These are phyloP conservation scores for Tetrapyrgos nigripes DNA, from an alignment of 1,284 basidiomycete species.

Conservation along the genomic window DNA sequence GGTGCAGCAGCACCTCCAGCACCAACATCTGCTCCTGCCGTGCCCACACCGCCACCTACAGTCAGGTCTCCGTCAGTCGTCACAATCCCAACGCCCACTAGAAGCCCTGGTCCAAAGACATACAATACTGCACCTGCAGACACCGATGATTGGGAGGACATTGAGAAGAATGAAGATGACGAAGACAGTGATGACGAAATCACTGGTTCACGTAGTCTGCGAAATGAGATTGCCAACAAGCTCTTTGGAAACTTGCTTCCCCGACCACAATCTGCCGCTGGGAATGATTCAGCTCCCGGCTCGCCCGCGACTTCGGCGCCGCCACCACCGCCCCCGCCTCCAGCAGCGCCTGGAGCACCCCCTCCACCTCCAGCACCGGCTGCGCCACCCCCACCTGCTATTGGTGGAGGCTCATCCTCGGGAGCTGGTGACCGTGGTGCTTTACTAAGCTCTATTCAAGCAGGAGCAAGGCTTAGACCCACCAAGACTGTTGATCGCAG, in stretches of 20 bases:
- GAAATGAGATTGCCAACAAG: conserved; percentile 78
- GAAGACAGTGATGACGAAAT: conserved; percentile 86
- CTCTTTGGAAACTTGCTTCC: conserved; percentile 66
- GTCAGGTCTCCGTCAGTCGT: conserved; percentile 38
- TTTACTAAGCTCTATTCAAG: conserved; percentile 84
- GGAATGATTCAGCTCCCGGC: conserved; percentile 26
- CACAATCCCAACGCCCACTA: conserved; percentile 47
- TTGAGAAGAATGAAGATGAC: conserved; percentile 75
- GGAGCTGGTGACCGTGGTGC: conserved; percentile 65
- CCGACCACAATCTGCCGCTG: conserved; percentile 49
- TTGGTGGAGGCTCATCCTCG: conserved; percentile 45
- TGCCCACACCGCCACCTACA: conserved; percentile 26
- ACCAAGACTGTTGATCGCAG: conserved; percentile 88
- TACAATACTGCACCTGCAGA: conserved; percentile 75
- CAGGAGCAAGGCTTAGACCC: conserved; percentile 79
- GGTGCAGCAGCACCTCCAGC: conserved; percentile 39
- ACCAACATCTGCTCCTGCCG: conserved; percentile 35
- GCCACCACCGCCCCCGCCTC: conserved; percentile 42
- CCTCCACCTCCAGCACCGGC: conserved; percentile 44
- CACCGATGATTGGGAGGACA: conserved; percentile 88
- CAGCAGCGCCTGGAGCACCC: conserved; percentile 36
- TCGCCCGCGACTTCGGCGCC: conserved; percentile 26
- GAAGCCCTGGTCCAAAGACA: conserved; percentile 50
- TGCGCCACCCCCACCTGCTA: conserved; percentile 38
- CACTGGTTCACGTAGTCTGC: conserved; percentile 63